A percentile compares a stretch with the other conserved stretches of the same genome.
Conservation (phyloP, 192 early-diverging fungal species). For the Mortierella antarctica region DNA sequence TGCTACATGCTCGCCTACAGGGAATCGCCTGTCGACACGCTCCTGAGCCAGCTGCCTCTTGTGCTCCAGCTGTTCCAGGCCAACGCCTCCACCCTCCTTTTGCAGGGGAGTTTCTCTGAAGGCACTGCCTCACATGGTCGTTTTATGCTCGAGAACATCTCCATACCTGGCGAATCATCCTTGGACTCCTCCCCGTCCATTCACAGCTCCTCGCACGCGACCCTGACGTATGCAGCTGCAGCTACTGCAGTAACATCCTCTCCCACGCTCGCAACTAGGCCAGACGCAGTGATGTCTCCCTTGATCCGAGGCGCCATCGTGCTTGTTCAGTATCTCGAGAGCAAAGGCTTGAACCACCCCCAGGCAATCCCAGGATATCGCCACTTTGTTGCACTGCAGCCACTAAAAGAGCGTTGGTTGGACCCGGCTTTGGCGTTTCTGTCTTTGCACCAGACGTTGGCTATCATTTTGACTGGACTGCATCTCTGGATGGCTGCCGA, state of each 20-base stretch:
- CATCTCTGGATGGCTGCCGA: constrained; percentile 43
- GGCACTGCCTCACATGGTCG: background rate
- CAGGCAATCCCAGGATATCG: constrained; percentile 22
- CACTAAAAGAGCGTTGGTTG: constrained; percentile 5
- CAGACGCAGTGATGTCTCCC: background rate
- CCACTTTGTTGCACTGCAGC: constrained; percentile 10
- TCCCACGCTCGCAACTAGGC: background rate
- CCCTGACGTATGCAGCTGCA: background rate
- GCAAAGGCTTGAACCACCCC: constrained; percentile 10
- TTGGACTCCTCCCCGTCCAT: background rate
- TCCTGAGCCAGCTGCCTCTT: constrained; percentile 11
- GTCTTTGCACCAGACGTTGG: constrained; percentile 25
- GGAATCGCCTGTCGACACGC: constrained; percentile 30
- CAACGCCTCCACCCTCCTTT: background rate
- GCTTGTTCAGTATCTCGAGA: constrained; percentile 15
- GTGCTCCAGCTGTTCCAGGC: constrained; percentile 24
- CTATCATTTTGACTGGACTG: constrained; percentile 14
- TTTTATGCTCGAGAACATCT: background rate
- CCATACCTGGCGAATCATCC: background rate
- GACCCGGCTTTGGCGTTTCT: constrained; percentile 16
- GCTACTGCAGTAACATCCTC: background rate
- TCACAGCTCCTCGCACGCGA: background rate
- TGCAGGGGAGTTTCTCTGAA: too few relatives aligned
- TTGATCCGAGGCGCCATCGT: background rate
- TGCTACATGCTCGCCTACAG: constrained; percentile 43